Conservation (phyloP, 2,329 filamentous ascomycete species). For the Volutella citrinella region DNA sequence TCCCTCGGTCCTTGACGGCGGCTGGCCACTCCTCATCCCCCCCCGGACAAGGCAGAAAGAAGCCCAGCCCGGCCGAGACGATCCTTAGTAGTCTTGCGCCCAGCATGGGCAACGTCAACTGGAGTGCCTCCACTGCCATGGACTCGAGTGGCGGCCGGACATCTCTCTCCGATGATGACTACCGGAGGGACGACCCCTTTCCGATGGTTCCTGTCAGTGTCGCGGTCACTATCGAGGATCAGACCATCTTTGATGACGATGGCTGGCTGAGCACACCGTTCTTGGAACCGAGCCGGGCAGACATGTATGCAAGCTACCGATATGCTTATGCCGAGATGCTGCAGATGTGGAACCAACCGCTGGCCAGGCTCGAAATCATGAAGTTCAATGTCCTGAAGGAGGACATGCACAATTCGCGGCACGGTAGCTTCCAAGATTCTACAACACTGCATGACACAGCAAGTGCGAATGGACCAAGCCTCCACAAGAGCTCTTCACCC, state of each 20-base stretch:
- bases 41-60: conserved; percentile 45
- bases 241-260: conserved; percentile 66
- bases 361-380: conserved; percentile 63
- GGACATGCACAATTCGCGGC: conserved; percentile 30
- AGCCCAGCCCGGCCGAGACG: conserved; percentile 60
- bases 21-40: conserved; percentile 43
- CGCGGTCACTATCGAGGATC: conserved; percentile 55
- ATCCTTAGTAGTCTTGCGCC: conserved; percentile 54
- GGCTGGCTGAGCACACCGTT: conserved; percentile 60
- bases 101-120: conserved; percentile 45
- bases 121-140: conserved; percentile 45
- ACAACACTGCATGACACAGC: conserved; percentile 37
- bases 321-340: conserved; percentile 67
- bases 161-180: conserved; percentile 54
- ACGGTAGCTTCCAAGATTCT: conserved; percentile 34
- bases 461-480: conserved; percentile 31
- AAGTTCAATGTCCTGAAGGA: conserved; percentile 65
- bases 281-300: conserved; percentile 48
- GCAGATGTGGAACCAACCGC: conserved; percentile 62
- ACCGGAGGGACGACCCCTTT: conserved; percentile 42
- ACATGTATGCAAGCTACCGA: conserved; percentile 58
- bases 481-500: conserved; percentile 43
- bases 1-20: conserved; percentile 45
- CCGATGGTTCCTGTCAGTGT: conserved; percentile 50
- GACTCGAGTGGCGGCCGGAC: conserved; percentile 47